A percentile compares a stretch with the other conserved stretches of the same genome.
phyloP scores from a whole-genome alignment of 345 rosid genomes.

The Rhodamnia rubescens region DNA sequence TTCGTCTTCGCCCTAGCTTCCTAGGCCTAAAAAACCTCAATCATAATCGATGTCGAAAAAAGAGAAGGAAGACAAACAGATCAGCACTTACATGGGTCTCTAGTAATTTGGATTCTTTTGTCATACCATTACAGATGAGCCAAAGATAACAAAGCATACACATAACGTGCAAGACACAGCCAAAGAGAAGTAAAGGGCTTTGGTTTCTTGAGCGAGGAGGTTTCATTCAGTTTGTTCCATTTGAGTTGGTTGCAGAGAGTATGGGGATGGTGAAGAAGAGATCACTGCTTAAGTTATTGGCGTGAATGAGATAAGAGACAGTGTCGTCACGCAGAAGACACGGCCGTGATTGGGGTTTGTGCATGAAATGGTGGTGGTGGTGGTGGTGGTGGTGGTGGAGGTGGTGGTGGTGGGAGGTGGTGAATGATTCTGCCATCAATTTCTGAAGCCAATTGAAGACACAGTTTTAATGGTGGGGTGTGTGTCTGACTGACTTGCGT shows the following conservation, averaged over 20 bases:
- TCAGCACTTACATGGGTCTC: background rate
- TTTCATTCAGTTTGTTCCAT: background rate
- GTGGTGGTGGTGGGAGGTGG: background rate
- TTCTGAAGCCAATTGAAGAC: conserved; percentile 30
- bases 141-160: background rate
- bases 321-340: background rate
- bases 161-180: background rate
- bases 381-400: background rate
- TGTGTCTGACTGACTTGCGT: background rate
- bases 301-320: background rate
- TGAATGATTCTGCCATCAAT: conserved; percentile 23
- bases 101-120: background rate
- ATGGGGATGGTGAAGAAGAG: background rate
- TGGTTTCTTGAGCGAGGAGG: background rate
- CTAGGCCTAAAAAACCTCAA: background rate
- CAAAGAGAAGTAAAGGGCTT: background rate
- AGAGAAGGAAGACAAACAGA: background rate
- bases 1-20: background rate
- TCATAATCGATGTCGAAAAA: background rate
- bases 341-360: background rate
- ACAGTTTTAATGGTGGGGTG: conserved; percentile 2
- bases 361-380: background rate
- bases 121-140: background rate
- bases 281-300: background rate
- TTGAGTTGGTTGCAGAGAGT: background rate